Evolutionary conservation across 805 yeast genomes (phyloP).

Genomic region (Wickerhamomyces kurtzmanii): DNA sequence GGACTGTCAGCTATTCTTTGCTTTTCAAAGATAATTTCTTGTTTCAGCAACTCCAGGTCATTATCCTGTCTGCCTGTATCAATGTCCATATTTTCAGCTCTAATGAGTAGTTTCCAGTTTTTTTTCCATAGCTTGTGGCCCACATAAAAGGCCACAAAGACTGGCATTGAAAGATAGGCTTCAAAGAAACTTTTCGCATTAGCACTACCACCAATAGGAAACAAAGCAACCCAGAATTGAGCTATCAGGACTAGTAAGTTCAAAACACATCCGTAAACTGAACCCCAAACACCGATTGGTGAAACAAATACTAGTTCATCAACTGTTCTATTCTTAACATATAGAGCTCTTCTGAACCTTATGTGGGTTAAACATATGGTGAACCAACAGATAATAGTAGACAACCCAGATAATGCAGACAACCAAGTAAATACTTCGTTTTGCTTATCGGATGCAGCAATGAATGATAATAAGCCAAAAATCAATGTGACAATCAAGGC

Average conservation of each 20-base stretch:
- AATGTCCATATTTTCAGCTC: constrained; percentile 42
- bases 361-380: constrained; percentile 40
- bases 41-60: constrained; percentile 39
- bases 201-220: constrained; percentile 44
- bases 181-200: constrained; percentile 49
- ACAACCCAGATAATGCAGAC: constrained; percentile 40
- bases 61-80: constrained; percentile 52
- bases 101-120: constrained; percentile 27
- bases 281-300: constrained; percentile 54
- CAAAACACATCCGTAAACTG: constrained; percentile 44
- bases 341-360: constrained; percentile 47
- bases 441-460: constrained; percentile 36
- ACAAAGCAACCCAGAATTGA: constrained; percentile 73
- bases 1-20: constrained; percentile 31
- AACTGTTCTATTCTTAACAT: constrained; percentile 41
- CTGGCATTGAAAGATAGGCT: constrained; percentile 51
- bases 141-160: constrained; percentile 41
- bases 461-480: constrained; percentile 49
- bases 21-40: constrained; percentile 43
- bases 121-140: constrained; percentile 45
- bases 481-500: constrained; percentile 47
- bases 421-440: constrained; percentile 46
- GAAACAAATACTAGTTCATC: constrained; percentile 57
- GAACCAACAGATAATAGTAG: constrained; percentile 45
- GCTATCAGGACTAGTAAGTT: constrained; percentile 51